Conservation (phyloP, 352 stramenopile genomes). For the Phytophthora constricta region DNA sequence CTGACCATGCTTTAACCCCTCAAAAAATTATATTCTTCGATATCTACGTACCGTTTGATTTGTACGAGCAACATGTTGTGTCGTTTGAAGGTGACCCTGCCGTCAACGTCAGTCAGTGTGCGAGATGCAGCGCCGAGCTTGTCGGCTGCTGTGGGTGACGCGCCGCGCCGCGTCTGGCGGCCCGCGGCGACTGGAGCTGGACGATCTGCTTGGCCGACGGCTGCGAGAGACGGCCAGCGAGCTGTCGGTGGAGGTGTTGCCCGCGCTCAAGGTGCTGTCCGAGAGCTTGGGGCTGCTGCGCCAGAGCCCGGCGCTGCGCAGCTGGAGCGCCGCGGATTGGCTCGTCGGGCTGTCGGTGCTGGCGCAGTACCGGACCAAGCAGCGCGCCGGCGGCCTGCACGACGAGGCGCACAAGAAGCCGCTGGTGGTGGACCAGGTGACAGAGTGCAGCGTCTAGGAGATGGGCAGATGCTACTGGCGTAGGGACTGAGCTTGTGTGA, state of each 20-base stretch:
- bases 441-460: background rate
- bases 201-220: conserved; percentile 28
- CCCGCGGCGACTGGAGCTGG: conserved; percentile 17
- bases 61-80: no score
- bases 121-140: conserved; percentile 22
- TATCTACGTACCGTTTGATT: no score
- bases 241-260: conserved; percentile 68
- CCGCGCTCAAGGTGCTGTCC: conserved; percentile 75
- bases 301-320: conserved; percentile 64
- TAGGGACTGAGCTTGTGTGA: background rate
- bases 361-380: conserved; percentile 69
- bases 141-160: background rate
- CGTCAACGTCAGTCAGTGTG: background rate
- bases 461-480: background rate
- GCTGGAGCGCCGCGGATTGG: conserved; percentile 82
- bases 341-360: conserved; percentile 82
- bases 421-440: conserved; percentile 31
- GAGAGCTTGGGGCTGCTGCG: conserved; percentile 72
- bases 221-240: conserved; percentile 42
- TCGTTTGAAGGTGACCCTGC: no score
- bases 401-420: conserved; percentile 38
- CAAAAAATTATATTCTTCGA: no score
- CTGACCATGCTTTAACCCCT: background rate
- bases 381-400: conserved; percentile 33
- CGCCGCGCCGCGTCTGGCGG: conserved; percentile 8